Evolutionary conservation across 148 eudicot genomes (phyloP), one percentile per base, ranked within the genome.

Genomic region (Camellia sinensis): DNA sequence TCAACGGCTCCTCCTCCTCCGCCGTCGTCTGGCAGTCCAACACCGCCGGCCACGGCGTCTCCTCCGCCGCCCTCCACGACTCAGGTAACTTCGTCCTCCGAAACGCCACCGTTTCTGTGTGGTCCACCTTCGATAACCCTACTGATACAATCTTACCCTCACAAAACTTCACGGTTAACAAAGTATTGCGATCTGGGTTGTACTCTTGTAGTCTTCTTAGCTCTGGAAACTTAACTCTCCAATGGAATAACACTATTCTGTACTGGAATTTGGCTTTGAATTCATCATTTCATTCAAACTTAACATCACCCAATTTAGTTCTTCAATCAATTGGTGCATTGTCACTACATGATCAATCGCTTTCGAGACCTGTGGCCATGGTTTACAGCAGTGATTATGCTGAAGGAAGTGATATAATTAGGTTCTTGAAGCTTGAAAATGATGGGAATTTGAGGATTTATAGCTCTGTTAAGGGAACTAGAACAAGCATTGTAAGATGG

Each of bases 401-500:
- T 13, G 94, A 88, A 44, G 65, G 87, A 64, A 89, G 82, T 2
- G 80, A 85, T 65, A 61, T 80, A 0, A 62, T 91, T 3, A 88
- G 97, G 86, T 87, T 87, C 75, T 13, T 92, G n/a, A 92, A 77
- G 80, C 71, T 94, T 18, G 97, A 90, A 65, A 64, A 3, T 72
- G 98, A 94, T 89, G 97, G 98, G 43, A 94, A 94, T 87, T 77
- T 92, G 80, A 91, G 91, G 78, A 89, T 94, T 60, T 90, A 91
- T 80, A 89, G 93, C 66, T 87, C 85, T 18, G 56, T 78, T 3
- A 75, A 46, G 7, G 90, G 89, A 0, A 81, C 87, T 78, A 81
- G 87, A 3, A 78, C 67, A 45, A 48, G 22, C 19, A 61, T 17
- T 62, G 83, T 79, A 56, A 81, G 87, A 14, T 94, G 98, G 98